Base-by-base conservation (phyloP, 352 stramenopile species). In the Achlya hypogyna region DNA sequence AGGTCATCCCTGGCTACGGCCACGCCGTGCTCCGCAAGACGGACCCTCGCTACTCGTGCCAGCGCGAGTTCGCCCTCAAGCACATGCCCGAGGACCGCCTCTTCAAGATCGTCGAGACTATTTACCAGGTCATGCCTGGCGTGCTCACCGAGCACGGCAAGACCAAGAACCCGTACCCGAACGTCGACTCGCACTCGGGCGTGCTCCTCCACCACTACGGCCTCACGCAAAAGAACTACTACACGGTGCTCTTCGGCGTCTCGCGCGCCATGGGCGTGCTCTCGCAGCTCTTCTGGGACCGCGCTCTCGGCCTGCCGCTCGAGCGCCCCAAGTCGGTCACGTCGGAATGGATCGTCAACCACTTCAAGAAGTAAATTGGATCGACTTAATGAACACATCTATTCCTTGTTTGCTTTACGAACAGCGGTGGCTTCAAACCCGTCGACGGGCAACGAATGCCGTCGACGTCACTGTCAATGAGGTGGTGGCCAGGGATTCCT, bases 221-320 rank as follows among this genome's bases (percentile, higher is more conserved):
- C 72, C 91, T 99, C 78, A 99, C 94, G 58, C 91, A 99, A 86
- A 97, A 98, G 86, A 96, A 98, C 80, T 99, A 99, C 83, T 99
- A 99, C 93, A 99, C 96, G 38, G 97, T 99, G 45, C 90, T 99
- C 71, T 99, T 99, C 76, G 97, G 96, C 75, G 96, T 99, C 3
- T 98, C 92, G 69, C 90, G 97, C 65, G 96, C 94, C 28, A 98
- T 99, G 47, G 96, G 97, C 80, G 97, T 97, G 72, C 87, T 99
- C 65, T 98, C 91, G 71, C 96, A 99, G 82, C 84, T 99, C 72
- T 99, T 99, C 82, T 96, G 87, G 87, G 96, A 99, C 87, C 92
- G 96, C 69, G 97, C 97, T 20, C 86, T 99, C 52, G 88, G 95
- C 65, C 87, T 99, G 51, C 96, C 97, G 42, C 86, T 99, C 53